phyloP scores from a whole-genome alignment of 2,329 filamentous ascomycete genomes.

The Calonectria pseudoreteaudii region DNA sequence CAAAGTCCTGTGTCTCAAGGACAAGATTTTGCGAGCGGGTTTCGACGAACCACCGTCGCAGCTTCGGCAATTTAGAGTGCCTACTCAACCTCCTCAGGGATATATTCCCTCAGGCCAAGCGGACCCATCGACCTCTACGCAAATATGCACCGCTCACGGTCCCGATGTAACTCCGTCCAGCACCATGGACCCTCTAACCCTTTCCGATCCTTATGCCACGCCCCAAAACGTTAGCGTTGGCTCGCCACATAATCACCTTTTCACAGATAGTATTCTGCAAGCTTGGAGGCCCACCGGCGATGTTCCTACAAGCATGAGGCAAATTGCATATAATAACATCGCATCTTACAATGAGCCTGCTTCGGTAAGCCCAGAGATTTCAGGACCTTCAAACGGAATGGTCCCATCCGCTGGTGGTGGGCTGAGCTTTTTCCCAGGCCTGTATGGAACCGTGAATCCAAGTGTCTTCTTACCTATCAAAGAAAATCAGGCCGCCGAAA shows the following conservation, averaged over 20 bases:
- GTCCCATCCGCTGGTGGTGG: neutral
- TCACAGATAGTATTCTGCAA: neutral
- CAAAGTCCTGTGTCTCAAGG: neutral
- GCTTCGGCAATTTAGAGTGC: neutral
- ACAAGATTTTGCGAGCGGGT: neutral
- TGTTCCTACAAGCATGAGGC: neutral
- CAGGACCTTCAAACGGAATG: neutral
- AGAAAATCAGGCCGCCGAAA: neutral
- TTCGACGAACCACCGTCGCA: neutral
- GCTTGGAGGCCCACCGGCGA: no score
- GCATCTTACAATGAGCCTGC: neutral
- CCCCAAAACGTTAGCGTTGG: neutral
- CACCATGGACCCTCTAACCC: neutral
- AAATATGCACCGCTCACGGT: neutral
- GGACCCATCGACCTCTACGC: neutral
- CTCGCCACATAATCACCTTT: neutral
- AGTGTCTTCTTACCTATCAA: neutral
- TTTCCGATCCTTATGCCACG: neutral
- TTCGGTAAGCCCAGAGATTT: rapidly evolving
- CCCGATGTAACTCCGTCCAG: neutral
- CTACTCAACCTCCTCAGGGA: no score
- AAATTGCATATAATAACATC: neutral
- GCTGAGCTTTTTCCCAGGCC: neutral
- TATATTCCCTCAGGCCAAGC: neutral
- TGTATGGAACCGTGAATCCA: neutral